Base-by-base conservation (phyloP, 306 rosid genomes). In the Canavalia gladiata region DNA sequence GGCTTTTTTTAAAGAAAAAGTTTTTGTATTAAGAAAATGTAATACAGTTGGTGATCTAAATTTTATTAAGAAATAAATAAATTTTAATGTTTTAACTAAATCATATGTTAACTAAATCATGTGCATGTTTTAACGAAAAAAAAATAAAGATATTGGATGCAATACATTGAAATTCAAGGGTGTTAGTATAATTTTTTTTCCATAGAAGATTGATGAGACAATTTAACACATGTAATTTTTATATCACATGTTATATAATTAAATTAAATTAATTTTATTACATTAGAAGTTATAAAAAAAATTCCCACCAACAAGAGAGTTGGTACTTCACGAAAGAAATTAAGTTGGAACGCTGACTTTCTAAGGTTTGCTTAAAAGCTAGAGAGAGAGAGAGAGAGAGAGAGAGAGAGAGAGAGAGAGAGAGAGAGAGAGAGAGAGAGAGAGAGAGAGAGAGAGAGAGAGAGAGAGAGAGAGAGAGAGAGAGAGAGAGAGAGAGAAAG, bases 321-420 rank as follows among this genome's bases (percentile, higher is more conserved):
- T 18, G 52, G 65, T 51, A 77, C 30, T 39, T 66, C 5, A 49
- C 42, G 43, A 37, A 50, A 64, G 54, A 65, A 72, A 18, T 18
- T 18, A 18, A 28, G 37, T 63, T 33, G 80, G 47, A 29, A 54
- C 55, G 56, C 58, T 78, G 83, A 83, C 72, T 72, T 78, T 72
- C 3, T 77, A 4, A 10, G 7, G 4, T 49, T 69, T 76, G 73
- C 8, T 50, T 47, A 13, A 57, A 56, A 73, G 76, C 28, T 66
- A 41, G 55, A 28, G 33, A 4, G 45, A 72, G 55, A 77, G 35
- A 52, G 65, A 77, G 58, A 65, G 57, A 52, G 8, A 11, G 62
- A 13, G 37, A 33, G 33, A 31, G 57, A 29, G 41, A 33, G 33
- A 31, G 57, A 29, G 41, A 41, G 55, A 28, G 33, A 4, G 45